Conservation (phyloP, 306 rosid genomes). For the Ammopiptanthus mongolicus region DNA sequence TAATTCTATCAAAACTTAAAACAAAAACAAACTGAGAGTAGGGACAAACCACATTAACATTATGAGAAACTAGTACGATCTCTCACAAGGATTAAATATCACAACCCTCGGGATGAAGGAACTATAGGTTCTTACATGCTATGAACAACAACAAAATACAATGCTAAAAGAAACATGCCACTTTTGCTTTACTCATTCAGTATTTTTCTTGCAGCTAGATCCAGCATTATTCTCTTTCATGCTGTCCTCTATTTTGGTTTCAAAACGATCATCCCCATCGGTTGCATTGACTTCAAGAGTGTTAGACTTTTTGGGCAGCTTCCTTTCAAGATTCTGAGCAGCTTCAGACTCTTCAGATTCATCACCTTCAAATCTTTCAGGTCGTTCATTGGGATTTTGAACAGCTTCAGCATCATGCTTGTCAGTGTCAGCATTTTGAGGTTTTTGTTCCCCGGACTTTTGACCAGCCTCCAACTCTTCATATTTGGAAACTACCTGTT, state of each 20-base stretch:
- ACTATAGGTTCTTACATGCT: conserved; percentile 7
- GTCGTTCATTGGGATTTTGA: conserved; percentile 19
- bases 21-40: too few species aligned
- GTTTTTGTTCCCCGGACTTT: conserved; percentile 25
- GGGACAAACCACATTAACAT: background rate
- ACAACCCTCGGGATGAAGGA: conserved; percentile 10
- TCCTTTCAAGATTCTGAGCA: conserved; percentile 19
- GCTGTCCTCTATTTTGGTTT: conserved; percentile 29
- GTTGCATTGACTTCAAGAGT: conserved; percentile 29
- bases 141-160: conserved; percentile 25
- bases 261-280: conserved; percentile 14
- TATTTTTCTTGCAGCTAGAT: conserved; percentile 27
- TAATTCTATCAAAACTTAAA: too few species aligned
- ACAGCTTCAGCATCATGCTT: conserved; percentile 27
- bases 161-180: conserved; percentile 16
- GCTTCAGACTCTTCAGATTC: conserved; percentile 28
- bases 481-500: conserved; percentile 56
- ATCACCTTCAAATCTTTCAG: conserved; percentile 10
- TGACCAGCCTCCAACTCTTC: conserved; percentile 59
- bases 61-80: conserved; percentile 16
- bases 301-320: conserved; percentile 19
- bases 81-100: conserved; percentile 15
- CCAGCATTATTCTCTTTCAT: conserved; percentile 18
- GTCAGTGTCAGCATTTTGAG: conserved; percentile 32
- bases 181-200: conserved; percentile 23